Conservation (phyloP, 2,329 filamentous ascomycete genomes). For the Trichoderma sp. region DNA sequence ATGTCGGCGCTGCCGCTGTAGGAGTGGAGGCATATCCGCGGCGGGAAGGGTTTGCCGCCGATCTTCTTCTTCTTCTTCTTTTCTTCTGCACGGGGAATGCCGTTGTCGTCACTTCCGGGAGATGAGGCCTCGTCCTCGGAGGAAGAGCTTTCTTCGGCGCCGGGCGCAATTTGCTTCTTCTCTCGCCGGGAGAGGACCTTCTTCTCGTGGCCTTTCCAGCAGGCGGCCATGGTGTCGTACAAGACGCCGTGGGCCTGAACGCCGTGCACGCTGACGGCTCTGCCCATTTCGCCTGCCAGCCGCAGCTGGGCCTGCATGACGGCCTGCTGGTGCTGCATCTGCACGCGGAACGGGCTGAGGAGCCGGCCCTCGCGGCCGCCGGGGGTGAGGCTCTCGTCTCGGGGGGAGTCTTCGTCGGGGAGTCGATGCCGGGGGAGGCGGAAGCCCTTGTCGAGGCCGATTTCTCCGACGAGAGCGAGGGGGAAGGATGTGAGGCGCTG, state of each 20-base stretch:
- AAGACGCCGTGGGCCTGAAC: conserved; percentile 73
- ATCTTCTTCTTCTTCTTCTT: neutral
- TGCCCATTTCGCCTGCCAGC: conserved; percentile 63
- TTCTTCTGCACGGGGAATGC: neutral
- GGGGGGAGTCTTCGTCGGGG: conserved; percentile 29
- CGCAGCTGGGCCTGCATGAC: conserved; percentile 66
- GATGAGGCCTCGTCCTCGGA: conserved; percentile 21
- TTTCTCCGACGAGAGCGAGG: conserved; percentile 68
- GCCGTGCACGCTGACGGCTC: conserved; percentile 67
- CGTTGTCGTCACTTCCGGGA: conserved; percentile 35
- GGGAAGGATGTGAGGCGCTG: conserved; percentile 55
- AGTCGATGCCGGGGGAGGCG: conserved; percentile 63
- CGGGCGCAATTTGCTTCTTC: conserved; percentile 45
- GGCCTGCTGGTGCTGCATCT: conserved; percentile 63
- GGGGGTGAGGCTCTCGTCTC: conserved; percentile 50
- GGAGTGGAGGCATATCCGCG: conserved; percentile 88
- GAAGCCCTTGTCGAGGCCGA: conserved; percentile 75
- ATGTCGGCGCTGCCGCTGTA: conserved; percentile 77
- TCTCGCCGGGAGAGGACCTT: conserved; percentile 59
- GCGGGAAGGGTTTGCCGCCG: conserved; percentile 65
- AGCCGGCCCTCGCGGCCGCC: conserved; percentile 67
- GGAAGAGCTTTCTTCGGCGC: conserved; percentile 44
- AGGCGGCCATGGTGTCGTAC: conserved; percentile 59
- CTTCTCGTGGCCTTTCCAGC: conserved; percentile 69
- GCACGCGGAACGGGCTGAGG: conserved; percentile 65